These are phyloP conservation scores for Podospora pseudoanserina DNA, from an alignment of 495 filamentous ascomycete species.

Conservation along the genomic window DNA sequence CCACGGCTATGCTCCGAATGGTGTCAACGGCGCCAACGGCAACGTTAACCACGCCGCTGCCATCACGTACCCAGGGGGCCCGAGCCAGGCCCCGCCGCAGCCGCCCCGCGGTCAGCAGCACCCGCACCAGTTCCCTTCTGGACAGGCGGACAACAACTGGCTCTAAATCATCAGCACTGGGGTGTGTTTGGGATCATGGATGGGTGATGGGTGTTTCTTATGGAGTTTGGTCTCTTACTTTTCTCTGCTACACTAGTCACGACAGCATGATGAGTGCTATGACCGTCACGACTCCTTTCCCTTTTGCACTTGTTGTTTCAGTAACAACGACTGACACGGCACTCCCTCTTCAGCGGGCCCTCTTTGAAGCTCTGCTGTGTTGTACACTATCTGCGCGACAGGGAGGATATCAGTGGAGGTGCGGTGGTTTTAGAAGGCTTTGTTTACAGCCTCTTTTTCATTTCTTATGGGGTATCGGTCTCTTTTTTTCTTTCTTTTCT, in stretches of 20 bases:
- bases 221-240: constrained; percentile 20
- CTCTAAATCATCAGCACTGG: constrained; percentile 4
- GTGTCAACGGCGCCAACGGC: constrained; percentile 31
- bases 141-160: background rate
- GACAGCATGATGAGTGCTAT: constrained; percentile 29
- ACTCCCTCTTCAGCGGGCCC: constrained; percentile 21
- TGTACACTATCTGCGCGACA: constrained; percentile 39
- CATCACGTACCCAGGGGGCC: constrained; percentile 27
- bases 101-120: constrained; percentile 25
- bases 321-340: constrained; percentile 32
- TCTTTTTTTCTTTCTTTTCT: constrained; percentile 2
- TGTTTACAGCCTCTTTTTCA: constrained; percentile 10
- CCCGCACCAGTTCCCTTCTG: constrained; percentile 20
- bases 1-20: constrained; percentile 31
- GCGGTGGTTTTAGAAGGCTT: constrained; percentile 19
- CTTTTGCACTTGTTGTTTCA: constrained; percentile 27
- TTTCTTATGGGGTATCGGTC: background rate
- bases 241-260: constrained; percentile 32
- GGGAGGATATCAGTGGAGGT: constrained; percentile 3
- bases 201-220: constrained; percentile 26
- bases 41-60: constrained; percentile 12
- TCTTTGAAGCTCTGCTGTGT: constrained; percentile 28
- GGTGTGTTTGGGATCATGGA: constrained; percentile 19
- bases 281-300: constrained; percentile 32
- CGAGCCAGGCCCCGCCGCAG: constrained; percentile 26